Conservation (phyloP, 495 filamentous ascomycete species). For the Podospora conica region DNA sequence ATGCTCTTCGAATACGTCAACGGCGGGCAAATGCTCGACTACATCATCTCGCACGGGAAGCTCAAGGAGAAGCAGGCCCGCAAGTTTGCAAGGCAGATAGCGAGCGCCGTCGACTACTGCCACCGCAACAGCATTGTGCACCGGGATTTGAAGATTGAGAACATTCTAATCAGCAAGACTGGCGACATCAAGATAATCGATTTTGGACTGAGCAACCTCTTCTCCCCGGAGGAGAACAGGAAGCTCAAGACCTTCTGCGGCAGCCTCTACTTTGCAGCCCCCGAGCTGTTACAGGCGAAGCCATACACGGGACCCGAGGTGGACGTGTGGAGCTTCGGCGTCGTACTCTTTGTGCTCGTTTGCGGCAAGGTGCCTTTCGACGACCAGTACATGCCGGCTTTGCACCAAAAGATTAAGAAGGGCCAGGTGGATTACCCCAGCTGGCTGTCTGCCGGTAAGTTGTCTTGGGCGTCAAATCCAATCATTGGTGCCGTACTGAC, state of each 20-base stretch:
- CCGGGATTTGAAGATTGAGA: conserved; percentile 96
- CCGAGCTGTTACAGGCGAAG: conserved; percentile 87
- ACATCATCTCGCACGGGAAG: conserved; percentile 97
- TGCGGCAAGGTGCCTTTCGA: conserved; percentile 99
- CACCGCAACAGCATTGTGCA: conserved; percentile 99
- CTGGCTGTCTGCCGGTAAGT: conserved; percentile 81
- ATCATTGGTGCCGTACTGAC: conserved; percentile 25
- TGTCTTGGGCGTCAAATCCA: neutral
- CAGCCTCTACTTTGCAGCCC: conserved; percentile 95
- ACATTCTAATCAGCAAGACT: conserved; percentile 98
- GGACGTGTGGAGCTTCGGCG: conserved; percentile 98
- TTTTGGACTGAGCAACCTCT: conserved; percentile 96
- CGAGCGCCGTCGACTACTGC: conserved; percentile 97
- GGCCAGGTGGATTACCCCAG: conserved; percentile 91
- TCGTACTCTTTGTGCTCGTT: conserved; percentile 96
- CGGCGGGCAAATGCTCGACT: conserved; percentile 98
- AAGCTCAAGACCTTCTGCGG: conserved; percentile 93
- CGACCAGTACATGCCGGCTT: conserved; percentile 97
- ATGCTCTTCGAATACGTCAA: conserved; percentile 99
- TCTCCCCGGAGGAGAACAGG: conserved; percentile 69
- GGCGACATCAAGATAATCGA: conserved; percentile 99
- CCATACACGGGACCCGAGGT: conserved; percentile 96
- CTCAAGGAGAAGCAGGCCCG: conserved; percentile 98
- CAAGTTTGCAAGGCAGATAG: conserved; percentile 96
- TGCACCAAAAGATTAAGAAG: conserved; percentile 99